phyloP scores from a whole-genome alignment of 352 stramenopile genomes.

The Globisporangium nagaii region DNA sequence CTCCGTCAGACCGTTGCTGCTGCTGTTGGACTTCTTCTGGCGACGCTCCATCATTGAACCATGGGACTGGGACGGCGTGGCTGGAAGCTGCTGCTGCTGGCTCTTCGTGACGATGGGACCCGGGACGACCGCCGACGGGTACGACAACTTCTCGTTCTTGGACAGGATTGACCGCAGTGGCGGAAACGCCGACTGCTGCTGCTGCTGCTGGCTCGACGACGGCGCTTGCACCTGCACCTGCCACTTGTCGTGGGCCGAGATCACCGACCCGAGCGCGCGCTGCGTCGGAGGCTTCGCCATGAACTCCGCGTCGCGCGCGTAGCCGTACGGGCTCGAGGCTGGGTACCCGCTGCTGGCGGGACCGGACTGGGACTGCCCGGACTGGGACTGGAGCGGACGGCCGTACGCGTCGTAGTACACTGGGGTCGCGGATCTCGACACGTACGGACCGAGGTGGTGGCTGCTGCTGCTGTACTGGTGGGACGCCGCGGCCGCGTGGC shows the following conservation, averaged over 20 bases:
- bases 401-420: constrained; percentile 13
- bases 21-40: neutral
- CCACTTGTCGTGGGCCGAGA: constrained; percentile 13
- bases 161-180: constrained; percentile 11
- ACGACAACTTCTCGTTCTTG: constrained; percentile 11
- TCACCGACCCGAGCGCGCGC: constrained; percentile 4
- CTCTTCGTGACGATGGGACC: constrained; percentile 22
- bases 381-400: neutral
- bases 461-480: neutral
- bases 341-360: constrained; percentile 2
- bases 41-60: constrained; percentile 6
- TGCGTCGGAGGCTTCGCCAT: neutral
- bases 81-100: neutral
- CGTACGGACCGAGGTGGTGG: neutral
- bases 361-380: no score
- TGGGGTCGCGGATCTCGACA: neutral
- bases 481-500: neutral
- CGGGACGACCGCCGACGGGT: neutral
- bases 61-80: neutral
- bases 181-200: constrained; percentile 6
- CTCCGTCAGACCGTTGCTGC: neutral
- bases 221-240: neutral
- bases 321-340: neutral
- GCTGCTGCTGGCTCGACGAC: constrained; percentile 7
- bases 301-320: neutral